phyloP scores from a whole-genome alignment of 2,329 filamentous ascomycete species.

The Cadophora luteo-olivacea region DNA sequence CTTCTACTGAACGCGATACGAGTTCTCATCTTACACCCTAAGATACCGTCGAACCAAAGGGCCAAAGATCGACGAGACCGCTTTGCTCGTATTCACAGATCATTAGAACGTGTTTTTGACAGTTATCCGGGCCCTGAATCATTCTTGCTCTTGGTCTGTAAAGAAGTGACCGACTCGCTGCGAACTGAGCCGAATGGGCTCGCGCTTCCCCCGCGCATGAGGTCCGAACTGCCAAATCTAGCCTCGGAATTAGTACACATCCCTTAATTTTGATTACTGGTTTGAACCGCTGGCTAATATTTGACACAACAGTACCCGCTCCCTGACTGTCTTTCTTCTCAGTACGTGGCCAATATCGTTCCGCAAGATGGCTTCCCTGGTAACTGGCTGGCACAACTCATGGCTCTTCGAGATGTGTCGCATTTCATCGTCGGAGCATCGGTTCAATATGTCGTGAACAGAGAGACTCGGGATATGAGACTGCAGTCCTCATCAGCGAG shows the following conservation, averaged over 20 bases:
- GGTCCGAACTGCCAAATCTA: slow-evolving; percentile 47
- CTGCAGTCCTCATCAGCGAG: slow-evolving; percentile 46
- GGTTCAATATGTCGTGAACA: slow-evolving; percentile 47
- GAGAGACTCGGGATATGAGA: slow-evolving; percentile 45
- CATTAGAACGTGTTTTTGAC: slow-evolving; percentile 49
- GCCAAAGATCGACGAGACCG: slow-evolving; percentile 48
- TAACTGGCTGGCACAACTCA: slow-evolving; percentile 49
- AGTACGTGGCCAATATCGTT: slow-evolving; percentile 46
- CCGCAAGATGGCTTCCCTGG: slow-evolving; percentile 41
- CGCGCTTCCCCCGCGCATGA: slow-evolving; percentile 44
- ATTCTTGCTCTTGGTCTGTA: slow-evolving; percentile 48
- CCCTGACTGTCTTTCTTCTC: slow-evolving; percentile 45
- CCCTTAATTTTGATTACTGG: too few relatives aligned
- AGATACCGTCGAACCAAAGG: slow-evolving; percentile 44
- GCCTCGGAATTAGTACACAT: slow-evolving; percentile 46
- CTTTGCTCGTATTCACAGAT: slow-evolving; percentile 48
- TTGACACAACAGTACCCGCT: slow-evolving; percentile 46
- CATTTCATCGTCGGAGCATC: slow-evolving; percentile 50
- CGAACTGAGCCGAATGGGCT: slow-evolving; percentile 47
- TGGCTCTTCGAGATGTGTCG: slow-evolving; percentile 49
- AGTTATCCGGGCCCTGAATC: slow-evolving; percentile 49
- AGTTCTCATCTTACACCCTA: slow-evolving; percentile 49
- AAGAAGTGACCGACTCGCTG: slow-evolving; percentile 47
- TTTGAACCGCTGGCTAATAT: not conserved
- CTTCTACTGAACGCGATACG: slow-evolving; percentile 48